Conservation (phyloP, 1,284 basidiomycete genomes). For the Trichosporon sp. region DNA sequence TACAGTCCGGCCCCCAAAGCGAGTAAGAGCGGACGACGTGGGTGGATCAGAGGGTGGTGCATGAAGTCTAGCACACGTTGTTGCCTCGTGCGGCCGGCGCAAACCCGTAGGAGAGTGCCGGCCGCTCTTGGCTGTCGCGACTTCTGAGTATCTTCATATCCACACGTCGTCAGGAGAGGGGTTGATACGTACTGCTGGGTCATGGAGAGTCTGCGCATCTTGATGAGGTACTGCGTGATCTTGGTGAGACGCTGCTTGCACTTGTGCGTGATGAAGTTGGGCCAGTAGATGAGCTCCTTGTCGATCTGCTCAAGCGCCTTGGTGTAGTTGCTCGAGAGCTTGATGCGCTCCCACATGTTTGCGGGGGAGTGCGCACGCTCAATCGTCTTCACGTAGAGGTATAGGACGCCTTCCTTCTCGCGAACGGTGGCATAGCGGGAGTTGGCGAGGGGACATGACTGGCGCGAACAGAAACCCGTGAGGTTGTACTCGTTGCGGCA, state of each 20-base stretch:
- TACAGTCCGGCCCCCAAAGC: not conserved
- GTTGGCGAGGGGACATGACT: conserved; percentile 96
- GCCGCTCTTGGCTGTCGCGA: conserved; percentile 37
- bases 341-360: conserved; percentile 96
- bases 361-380: conserved; percentile 95
- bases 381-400: conserved; percentile 97
- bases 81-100: conserved; percentile 18
- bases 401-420: conserved; percentile 89
- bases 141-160: conserved; percentile 46
- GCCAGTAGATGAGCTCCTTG: conserved; percentile 94
- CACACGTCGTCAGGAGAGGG: not conserved
- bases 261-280: conserved; percentile 95
- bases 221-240: conserved; percentile 98
- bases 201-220: conserved; percentile 88
- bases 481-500: conserved; percentile 99
- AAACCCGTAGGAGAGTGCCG: conserved; percentile 23
- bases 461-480: conserved; percentile 93
- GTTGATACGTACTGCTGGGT: conserved; percentile 73
- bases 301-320: conserved; percentile 98
- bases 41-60: conserved; percentile 50
- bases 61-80: conserved; percentile 50
- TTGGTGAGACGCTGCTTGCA: conserved; percentile 99
- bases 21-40: conserved; percentile 21
- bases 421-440: conserved; percentile 95
- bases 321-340: conserved; percentile 89